phyloP scores from a whole-genome alignment of 139 green algal genomes.

The Pedinophyceae sp. region DNA sequence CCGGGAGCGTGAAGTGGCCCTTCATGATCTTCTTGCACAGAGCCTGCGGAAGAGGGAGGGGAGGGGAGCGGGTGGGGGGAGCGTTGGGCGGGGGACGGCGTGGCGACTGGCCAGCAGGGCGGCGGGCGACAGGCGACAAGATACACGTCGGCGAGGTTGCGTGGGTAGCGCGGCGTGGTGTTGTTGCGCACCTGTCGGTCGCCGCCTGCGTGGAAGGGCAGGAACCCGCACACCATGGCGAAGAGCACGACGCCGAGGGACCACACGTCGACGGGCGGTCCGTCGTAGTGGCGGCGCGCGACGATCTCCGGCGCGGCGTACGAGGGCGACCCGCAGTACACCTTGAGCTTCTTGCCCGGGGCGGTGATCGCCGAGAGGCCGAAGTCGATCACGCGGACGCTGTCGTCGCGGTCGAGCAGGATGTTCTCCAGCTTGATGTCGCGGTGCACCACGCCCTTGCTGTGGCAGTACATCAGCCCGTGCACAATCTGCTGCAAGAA shows the following conservation, averaged over 20 bases:
- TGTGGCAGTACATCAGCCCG: slow-evolving; percentile 7
- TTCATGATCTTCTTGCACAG: slow-evolving; percentile 60
- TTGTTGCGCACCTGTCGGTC: slow-evolving; percentile 26
- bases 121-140: no score
- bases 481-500: slow-evolving; percentile 38
- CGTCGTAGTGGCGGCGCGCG: slow-evolving; percentile 33
- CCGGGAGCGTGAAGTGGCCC: slow-evolving; percentile 32
- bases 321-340: slow-evolving; percentile 42
- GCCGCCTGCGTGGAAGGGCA: slow-evolving; percentile 57
- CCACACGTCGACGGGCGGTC: slow-evolving; percentile 58
- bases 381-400: slow-evolving; percentile 38
- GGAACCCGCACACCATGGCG: slow-evolving; percentile 61
- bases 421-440: slow-evolving; percentile 89
- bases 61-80: no score
- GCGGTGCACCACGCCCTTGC: slow-evolving; percentile 35
- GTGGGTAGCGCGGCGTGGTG: no score
- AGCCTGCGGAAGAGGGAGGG: no score
- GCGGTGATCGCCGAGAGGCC: slow-evolving; percentile 42
- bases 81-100: no score
- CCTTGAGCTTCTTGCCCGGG: slow-evolving; percentile 32
- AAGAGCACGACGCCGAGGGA: slow-evolving; percentile 69
- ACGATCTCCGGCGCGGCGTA: slow-evolving; percentile 54
- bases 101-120: no score
- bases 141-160: no score
- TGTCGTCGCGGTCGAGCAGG: slow-evolving; percentile 41